Conservation (phyloP, 352 stramenopile genomes). For the Aphanomyces cochlioides region DNA sequence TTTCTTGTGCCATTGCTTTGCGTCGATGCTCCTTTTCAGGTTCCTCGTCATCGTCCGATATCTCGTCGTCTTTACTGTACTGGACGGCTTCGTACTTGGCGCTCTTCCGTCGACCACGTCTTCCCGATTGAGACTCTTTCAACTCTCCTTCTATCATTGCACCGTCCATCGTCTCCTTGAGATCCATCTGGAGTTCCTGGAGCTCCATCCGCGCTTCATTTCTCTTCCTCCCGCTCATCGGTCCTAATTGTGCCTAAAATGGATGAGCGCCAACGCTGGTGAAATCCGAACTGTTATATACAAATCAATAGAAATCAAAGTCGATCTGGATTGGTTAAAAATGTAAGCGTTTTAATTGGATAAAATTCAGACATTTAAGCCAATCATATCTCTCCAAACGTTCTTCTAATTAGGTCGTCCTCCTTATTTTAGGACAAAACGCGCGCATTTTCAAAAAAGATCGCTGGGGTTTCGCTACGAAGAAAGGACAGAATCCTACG, state of each 20-base stretch:
- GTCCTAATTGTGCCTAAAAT: slow-evolving; percentile 30
- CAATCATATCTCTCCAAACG: neutral
- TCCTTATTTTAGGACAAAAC: neutral
- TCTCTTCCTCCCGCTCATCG: slow-evolving; percentile 29
- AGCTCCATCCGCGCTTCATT: slow-evolving; percentile 31
- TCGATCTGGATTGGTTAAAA: slow-evolving; percentile 12
- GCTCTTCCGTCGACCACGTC: slow-evolving; percentile 25
- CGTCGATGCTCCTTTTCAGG: slow-evolving; percentile 11
- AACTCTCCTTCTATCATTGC: neutral
- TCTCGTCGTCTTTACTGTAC: slow-evolving; percentile 20
- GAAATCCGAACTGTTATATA: neutral
- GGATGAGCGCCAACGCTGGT: slow-evolving; percentile 15
- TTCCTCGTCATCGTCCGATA: slow-evolving; percentile 20
- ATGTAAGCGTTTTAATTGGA: neutral
- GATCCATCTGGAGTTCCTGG: slow-evolving; percentile 29
- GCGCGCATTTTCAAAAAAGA: neutral
- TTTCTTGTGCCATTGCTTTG: slow-evolving; percentile 25
- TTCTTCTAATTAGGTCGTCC: neutral
- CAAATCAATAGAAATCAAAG: neutral
- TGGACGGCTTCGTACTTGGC: slow-evolving; percentile 25
- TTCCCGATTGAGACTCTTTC: neutral
- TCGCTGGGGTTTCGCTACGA: neutral
- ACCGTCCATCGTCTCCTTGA: slow-evolving; percentile 24
- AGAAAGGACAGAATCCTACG: too few relatives aligned
- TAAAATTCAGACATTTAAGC: neutral